Conservation (phyloP, 2,329 filamentous ascomycete species). For the Arthroderma uncinatum region DNA sequence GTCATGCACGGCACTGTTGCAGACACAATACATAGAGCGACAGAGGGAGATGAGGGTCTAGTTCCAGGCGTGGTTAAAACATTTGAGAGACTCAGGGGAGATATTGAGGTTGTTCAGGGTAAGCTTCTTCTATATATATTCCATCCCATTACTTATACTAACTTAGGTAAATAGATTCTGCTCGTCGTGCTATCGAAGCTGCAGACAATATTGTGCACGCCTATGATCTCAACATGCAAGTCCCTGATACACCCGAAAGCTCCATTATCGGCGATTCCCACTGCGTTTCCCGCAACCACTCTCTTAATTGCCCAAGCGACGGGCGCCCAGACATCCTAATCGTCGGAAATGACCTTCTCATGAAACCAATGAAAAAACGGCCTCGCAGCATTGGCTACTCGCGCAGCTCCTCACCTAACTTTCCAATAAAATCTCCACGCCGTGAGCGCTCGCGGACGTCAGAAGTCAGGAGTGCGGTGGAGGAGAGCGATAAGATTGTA, state of each 20-base stretch:
- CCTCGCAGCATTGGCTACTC: conserved; percentile 33
- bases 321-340: conserved; percentile 32
- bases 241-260: conserved; percentile 51
- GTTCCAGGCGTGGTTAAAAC: conserved; percentile 40
- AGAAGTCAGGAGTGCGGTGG: conserved; percentile 32
- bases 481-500: conserved; percentile 34
- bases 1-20: conserved; percentile 64
- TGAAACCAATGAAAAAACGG: conserved; percentile 36
- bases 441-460: conserved; percentile 31
- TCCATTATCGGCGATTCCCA: conserved; percentile 29
- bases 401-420: conserved; percentile 25
- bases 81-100: conserved; percentile 53
- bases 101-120: conserved; percentile 62
- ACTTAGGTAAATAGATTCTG: conserved; percentile 45
- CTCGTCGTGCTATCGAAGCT: conserved; percentile 58
- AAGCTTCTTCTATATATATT: conserved; percentile 15
- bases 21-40: conserved; percentile 49
- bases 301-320: conserved; percentile 21
- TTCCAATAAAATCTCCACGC: conserved; percentile 22
- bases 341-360: conserved; percentile 33
- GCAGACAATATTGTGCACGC: conserved; percentile 67
- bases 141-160: background rate
- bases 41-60: conserved; percentile 24
- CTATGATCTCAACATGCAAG: conserved; percentile 63
- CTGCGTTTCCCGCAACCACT: conserved; percentile 18